These are phyloP conservation scores for Paxillus rubicundulus DNA, from an alignment of 768 basidiomycete species.

Conservation along the genomic window DNA sequence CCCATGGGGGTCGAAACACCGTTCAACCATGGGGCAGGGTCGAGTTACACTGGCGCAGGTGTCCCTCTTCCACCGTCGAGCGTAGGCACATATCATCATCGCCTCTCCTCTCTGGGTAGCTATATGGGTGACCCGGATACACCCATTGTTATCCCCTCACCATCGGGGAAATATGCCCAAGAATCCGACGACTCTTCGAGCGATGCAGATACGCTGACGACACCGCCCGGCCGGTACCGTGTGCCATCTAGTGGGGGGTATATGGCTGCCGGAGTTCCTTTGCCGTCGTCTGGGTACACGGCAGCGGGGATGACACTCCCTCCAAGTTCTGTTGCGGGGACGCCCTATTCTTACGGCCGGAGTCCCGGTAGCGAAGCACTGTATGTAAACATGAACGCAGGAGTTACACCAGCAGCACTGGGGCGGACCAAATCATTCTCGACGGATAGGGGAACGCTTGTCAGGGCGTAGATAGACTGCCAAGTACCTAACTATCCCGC, in stretches of 20 bases:
- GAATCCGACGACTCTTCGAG: slow-evolving; percentile 33
- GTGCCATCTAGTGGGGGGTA: slow-evolving; percentile 19
- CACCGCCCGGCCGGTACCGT: slow-evolving; percentile 26
- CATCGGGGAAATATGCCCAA: slow-evolving; percentile 13
- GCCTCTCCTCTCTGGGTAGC: slow-evolving; percentile 17
- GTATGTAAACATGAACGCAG: slow-evolving; percentile 14
- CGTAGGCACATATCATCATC: slow-evolving; percentile 22
- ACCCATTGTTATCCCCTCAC: slow-evolving; percentile 30
- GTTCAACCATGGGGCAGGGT: slow-evolving; percentile 10
- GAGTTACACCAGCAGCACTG: slow-evolving; percentile 24
- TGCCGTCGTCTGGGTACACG: slow-evolving; percentile 13
- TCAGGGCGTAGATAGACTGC: neutral
- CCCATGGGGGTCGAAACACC: slow-evolving; percentile 25
- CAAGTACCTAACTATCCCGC: too few species aligned
- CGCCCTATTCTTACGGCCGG: slow-evolving; percentile 21
- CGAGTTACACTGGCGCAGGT: slow-evolving; percentile 25
- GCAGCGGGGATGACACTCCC: slow-evolving; percentile 9
- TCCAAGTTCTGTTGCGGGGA: slow-evolving; percentile 8
- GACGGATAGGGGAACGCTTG: slow-evolving; percentile 13
- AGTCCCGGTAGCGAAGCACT: slow-evolving; percentile 10
- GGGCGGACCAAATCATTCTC: slow-evolving; percentile 19
- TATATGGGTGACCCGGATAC: slow-evolving; percentile 14
- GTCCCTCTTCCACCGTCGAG: slow-evolving; percentile 33
- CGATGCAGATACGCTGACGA: slow-evolving; percentile 36
- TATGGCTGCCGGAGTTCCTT: slow-evolving; percentile 11